Base-by-base conservation (phyloP, 352 stramenopile species). In the Phytophthora niederhauseri region DNA sequence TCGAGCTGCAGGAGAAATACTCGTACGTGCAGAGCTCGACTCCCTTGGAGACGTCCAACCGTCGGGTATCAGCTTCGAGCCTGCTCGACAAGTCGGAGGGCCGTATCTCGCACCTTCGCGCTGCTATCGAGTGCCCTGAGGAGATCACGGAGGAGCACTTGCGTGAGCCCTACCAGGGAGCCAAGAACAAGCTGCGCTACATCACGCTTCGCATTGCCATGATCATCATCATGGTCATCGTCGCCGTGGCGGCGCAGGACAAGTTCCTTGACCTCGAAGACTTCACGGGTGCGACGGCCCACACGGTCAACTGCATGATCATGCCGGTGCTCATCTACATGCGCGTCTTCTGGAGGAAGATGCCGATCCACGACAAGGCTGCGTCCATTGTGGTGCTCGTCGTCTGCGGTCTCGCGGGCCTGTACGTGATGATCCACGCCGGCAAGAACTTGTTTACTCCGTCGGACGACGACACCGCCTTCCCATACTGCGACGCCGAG, bases 281-380 rank as follows among this genome's bases (percentile, higher is more conserved):
- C 64, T 77, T 87, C 31, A 73, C 78, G 19, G 77, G 79, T 17
- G 73, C 79, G 11, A 82, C 74, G 5, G 65, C 59, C 8, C 74
- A 71, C 57, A 71, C 64, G 1, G 57, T 71, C 19, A 71, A 85
- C 72, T 87, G 77, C 66, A 82, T 87, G 51, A 57, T 80, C 19
- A 66, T 89, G 56, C 79, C 79, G 2, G 72, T 85, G 49, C 36
- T 82, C 3, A 77, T 89, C 11, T 80, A 88, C 53, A 64, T 87
- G 41, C 82, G 76, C 51, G 70, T 70, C 11, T 78, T 76, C 46
- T 78, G 68, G 72, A 75, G 45, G 46, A 83, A 70, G 43, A 62
- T 80, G 34, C 61, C 81, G 2, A 54, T 82, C 11, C 68, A 73
- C n/a, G 79, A 87, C 58, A 84, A 89, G 63, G 67, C 68, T 51